These are phyloP conservation scores for Nakaseomyces sp. DNA, from an alignment of 1,139 yeast species.

Conservation along the genomic window DNA sequence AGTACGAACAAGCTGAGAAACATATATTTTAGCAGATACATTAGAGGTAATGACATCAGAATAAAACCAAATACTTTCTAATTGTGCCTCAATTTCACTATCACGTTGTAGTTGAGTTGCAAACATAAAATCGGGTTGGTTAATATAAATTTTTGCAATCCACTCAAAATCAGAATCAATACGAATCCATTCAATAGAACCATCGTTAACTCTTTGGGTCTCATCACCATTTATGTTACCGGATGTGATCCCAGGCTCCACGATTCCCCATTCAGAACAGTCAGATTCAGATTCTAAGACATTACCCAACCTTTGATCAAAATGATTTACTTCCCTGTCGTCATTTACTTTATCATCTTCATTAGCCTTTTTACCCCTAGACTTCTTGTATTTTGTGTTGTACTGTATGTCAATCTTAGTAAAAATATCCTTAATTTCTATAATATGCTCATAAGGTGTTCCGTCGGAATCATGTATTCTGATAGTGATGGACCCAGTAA, in stretches of 20 bases:
- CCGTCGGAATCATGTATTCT: conserved; percentile 98
- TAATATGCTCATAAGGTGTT: conserved; percentile 97
- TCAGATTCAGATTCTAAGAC: conserved; percentile 4
- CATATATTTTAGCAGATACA: conserved; percentile 48
- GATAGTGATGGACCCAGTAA: conserved; percentile 92
- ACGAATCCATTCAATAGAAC: conserved; percentile 92
- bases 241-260: neutral
- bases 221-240: conserved; percentile 17
- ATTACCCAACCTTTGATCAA: conserved; percentile 13
- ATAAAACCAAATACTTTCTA: conserved; percentile 72
- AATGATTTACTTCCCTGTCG: conserved; percentile 16
- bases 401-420: conserved; percentile 90
- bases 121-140: conserved; percentile 92
- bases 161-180: conserved; percentile 97
- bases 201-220: conserved; percentile 42
- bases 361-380: conserved; percentile 51
- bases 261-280: conserved; percentile 6
- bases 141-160: conserved; percentile 74
- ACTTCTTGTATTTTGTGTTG: conserved; percentile 74
- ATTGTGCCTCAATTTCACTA: conserved; percentile 92
- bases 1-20: conserved; percentile 72
- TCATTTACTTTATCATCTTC: conserved; percentile 20
- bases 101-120: conserved; percentile 91
- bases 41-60: conserved; percentile 37
- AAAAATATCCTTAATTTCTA: conserved; percentile 74